These are phyloP conservation scores for Aspergillus aculeatus DNA, from an alignment of 2,329 filamentous ascomycete genomes.

Conservation along the genomic window DNA sequence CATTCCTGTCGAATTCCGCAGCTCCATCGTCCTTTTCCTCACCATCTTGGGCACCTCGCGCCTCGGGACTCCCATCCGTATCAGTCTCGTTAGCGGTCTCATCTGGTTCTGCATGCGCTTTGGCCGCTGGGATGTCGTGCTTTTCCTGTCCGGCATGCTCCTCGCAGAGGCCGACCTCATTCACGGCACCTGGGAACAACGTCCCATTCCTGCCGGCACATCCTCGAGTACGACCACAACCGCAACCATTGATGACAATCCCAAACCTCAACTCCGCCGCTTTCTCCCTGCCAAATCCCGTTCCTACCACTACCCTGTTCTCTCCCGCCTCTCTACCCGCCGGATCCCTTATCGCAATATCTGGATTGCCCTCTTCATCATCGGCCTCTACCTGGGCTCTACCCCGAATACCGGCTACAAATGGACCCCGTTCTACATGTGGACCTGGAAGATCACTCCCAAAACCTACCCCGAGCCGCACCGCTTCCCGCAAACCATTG, in stretches of 20 bases:
- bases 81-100: slow-evolving; percentile 34
- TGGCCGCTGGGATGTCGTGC: slow-evolving; percentile 45
- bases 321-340: slow-evolving; percentile 26
- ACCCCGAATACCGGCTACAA: slow-evolving; percentile 41
- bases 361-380: slow-evolving; percentile 39
- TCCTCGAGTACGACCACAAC: neutral
- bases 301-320: neutral
- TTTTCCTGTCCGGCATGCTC: slow-evolving; percentile 44
- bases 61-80: slow-evolving; percentile 32
- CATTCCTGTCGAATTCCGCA: slow-evolving; percentile 47
- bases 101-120: slow-evolving; percentile 43
- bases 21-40: slow-evolving; percentile 46
- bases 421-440: slow-evolving; percentile 44
- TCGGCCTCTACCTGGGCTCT: slow-evolving; percentile 45
- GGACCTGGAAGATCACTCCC: slow-evolving; percentile 41
- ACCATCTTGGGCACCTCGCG: slow-evolving; percentile 42
- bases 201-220: neutral
- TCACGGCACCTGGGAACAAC: slow-evolving; percentile 36
- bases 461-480: slow-evolving; percentile 43
- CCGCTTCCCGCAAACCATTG: slow-evolving; percentile 46
- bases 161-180: slow-evolving; percentile 46
- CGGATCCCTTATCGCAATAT: slow-evolving; percentile 31
- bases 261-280: slow-evolving; percentile 15
- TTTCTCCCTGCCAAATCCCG: slow-evolving; percentile 9
- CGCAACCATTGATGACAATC: neutral